Evolutionary conservation across 139 green algal species (phyloP).

Genomic region (Coelastrella sp.): DNA sequence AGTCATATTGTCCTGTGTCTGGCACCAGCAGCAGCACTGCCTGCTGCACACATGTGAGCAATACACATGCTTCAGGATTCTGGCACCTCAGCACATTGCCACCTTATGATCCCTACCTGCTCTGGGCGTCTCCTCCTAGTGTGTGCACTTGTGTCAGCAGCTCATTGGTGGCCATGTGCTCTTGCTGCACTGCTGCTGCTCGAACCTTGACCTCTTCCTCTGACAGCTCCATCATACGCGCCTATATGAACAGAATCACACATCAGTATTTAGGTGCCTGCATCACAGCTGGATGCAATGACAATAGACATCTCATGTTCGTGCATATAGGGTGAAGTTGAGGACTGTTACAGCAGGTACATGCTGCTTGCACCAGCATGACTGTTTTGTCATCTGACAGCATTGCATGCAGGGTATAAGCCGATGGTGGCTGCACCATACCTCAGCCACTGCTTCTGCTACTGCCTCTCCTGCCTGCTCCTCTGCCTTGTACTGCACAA

Average conservation of each 20-base stretch:
- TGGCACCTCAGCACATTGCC: background rate
- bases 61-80: background rate
- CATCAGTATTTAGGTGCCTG: background rate
- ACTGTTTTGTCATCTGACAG: background rate
- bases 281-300: too few relatives aligned
- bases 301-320: too few relatives aligned
- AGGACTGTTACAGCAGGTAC: too few relatives aligned
- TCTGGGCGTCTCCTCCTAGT: slow-evolving; percentile 71
- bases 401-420: background rate
- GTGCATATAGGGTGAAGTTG: too few relatives aligned
- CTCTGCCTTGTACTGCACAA: slow-evolving; percentile 68
- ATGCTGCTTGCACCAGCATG: too few relatives aligned
- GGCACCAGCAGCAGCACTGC: too few relatives aligned
- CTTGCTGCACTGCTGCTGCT: slow-evolving; percentile 63
- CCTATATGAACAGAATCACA: background rate
- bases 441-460: slow-evolving; percentile 65
- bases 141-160: slow-evolving; percentile 52
- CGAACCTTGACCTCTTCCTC: slow-evolving; percentile 82
- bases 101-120: slow-evolving; percentile 31
- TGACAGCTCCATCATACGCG: slow-evolving; percentile 56
- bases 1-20: too few relatives aligned
- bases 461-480: slow-evolving; percentile 78
- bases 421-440: background rate
- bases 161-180: slow-evolving; percentile 59
- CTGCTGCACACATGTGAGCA: too few relatives aligned